Base-by-base conservation (phyloP, 2,329 filamentous ascomycete genomes). In the Aspergillus terreus region DNA sequence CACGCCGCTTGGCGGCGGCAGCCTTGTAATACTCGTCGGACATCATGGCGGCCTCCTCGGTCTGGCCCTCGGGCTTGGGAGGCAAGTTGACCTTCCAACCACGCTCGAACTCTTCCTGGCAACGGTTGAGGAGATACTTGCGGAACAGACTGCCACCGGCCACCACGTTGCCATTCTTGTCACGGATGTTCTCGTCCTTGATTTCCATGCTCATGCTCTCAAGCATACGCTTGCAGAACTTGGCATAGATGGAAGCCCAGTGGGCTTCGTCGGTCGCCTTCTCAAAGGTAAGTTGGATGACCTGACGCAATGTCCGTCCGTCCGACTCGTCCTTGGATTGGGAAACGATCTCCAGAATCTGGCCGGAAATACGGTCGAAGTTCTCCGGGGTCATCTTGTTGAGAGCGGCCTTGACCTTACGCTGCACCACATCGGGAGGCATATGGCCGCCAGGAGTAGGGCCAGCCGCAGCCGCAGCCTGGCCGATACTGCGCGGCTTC, bases 321-420 rank as follows among this genome's bases (percentile, higher is more conserved):
- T 99, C 94, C 19, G 83, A 83, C 76, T 99, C 94, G 63, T 95
- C 88, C 81, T 96, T 96, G 49, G 92, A 97, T 71, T 99, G 94
- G 19, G 84, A 88, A 25, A 92, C 91, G 69, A 99, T 99, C 49
- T 85, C 81, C 27, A 99, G 82, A 56, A 99, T 96, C 71, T 96
- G 91, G 56, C 92, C 88, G 6, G 94, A 84, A 61, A 99, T 96
- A 76, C 87, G 91, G 70, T 96, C 92, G 65, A 99, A 99, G 69
- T 97, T 99, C 76, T 99, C 94, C 0, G 94, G 94, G 0, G 94
- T 97, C 94, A 99, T 97, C 87, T 99, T 99, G 85, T 99, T 99
- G 65, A 99, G 79, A 55, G 89, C 89, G 58, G 91, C 88, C 85
- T 99, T 99, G 71, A 99, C 94, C 85, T 99, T 99, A 63, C 92